A percentile compares a stretch with the other conserved stretches of the same genome.
phyloP scores from a whole-genome alignment of 495 filamentous ascomycete genomes.

The Talaromyces liani region DNA sequence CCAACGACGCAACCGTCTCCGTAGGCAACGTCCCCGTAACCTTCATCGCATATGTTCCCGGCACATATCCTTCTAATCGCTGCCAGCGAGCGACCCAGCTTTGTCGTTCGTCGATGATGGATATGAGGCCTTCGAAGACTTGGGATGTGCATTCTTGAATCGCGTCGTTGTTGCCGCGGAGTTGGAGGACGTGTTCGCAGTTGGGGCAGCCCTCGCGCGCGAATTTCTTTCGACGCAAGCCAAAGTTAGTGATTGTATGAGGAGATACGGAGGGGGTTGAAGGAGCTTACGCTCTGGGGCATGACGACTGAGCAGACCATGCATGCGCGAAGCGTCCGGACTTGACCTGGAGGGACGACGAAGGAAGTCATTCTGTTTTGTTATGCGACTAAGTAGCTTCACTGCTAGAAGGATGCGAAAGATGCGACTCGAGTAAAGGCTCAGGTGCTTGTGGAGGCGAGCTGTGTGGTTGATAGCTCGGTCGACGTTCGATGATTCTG shows the following conservation, averaged over 20 bases:
- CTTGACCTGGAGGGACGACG: constrained; percentile 58
- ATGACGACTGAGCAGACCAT: constrained; percentile 97
- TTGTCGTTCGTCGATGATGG: constrained; percentile 63
- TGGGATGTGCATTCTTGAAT: constrained; percentile 91
- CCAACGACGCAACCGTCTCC: constrained; percentile 56
- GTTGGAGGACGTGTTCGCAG: constrained; percentile 83
- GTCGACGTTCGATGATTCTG: constrained; percentile 2
- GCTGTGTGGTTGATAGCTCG: not conserved
- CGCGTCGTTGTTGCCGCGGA: constrained; percentile 66
- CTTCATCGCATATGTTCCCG: constrained; percentile 88
- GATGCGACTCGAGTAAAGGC: not conserved
- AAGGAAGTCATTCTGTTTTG: constrained; percentile 18
- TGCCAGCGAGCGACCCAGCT: constrained; percentile 96
- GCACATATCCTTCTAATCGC: constrained; percentile 76
- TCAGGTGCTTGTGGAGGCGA: not conserved
- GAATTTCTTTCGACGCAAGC: constrained; percentile 52
- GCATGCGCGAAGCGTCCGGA: constrained; percentile 84
- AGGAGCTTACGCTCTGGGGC: constrained; percentile 53
- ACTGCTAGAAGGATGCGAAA: not conserved
- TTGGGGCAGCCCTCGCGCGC: constrained; percentile 85
- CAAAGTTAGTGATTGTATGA: not conserved
- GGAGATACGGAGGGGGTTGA: not conserved
- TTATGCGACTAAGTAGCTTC: too few species aligned
- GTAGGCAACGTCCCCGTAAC: constrained; percentile 69
- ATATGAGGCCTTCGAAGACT: constrained; percentile 85